Conservation (phyloP, 2,329 filamentous ascomycete genomes). For the Colletotrichum lentis region DNA sequence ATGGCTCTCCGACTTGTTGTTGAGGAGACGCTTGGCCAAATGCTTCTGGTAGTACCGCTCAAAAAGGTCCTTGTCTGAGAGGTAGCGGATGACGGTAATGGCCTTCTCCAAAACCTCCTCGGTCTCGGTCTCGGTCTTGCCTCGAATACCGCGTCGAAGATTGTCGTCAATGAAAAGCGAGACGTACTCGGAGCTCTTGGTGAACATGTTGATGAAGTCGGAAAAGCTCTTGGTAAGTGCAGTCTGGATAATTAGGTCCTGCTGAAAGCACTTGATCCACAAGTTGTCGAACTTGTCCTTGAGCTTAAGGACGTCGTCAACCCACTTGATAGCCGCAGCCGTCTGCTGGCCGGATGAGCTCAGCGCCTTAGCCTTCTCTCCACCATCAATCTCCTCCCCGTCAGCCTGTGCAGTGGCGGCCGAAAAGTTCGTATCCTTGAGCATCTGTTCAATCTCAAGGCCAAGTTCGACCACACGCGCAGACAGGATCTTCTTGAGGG, state of each 20-base stretch:
- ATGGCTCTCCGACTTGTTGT: constrained; percentile 87
- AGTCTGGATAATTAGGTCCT: constrained; percentile 80
- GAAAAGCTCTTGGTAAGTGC: constrained; percentile 87
- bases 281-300: constrained; percentile 91
- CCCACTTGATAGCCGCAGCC: constrained; percentile 89
- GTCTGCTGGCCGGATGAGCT: constrained; percentile 75
- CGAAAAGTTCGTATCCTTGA: constrained; percentile 65
- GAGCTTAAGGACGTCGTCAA: constrained; percentile 84
- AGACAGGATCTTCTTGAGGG: constrained; percentile 76
- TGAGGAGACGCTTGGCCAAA: constrained; percentile 83
- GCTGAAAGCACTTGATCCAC: constrained; percentile 75
- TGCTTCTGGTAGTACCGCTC: constrained; percentile 99
- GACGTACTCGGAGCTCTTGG: constrained; percentile 86
- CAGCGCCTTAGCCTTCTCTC: constrained; percentile 54
- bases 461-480: constrained; percentile 81
- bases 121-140: constrained; percentile 88
- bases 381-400: constrained; percentile 60
- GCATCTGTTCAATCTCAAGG: constrained; percentile 77
- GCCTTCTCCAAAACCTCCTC: constrained; percentile 88
- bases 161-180: constrained; percentile 98
- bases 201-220: constrained; percentile 92
- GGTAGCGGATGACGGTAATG: constrained; percentile 84
- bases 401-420: constrained; percentile 48
- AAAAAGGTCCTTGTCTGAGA: constrained; percentile 92
- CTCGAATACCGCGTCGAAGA: constrained; percentile 90